Base-by-base conservation (phyloP, 2,329 filamentous ascomycete genomes). In the Pezizomycotina sp. region DNA sequence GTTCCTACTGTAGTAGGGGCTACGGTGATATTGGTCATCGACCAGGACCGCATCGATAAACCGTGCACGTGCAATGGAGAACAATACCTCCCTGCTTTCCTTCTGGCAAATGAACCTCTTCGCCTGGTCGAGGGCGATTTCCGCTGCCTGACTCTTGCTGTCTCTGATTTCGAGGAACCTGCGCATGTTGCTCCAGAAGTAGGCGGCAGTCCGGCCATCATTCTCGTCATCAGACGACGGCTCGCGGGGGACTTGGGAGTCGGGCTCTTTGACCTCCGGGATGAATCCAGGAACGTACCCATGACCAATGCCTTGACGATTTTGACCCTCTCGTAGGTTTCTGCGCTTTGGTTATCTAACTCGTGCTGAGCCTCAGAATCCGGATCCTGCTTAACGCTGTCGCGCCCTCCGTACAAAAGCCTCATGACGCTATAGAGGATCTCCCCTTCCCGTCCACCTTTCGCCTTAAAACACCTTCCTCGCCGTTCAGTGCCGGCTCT, bases 231-330 rank as follows among this genome's bases (percentile, higher is more conserved):
- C 36, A 35, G 30, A 38, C 33, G 14, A 38, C 35, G 8, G 35
- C 31, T 13, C 38, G 24, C 2, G 29, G 30, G 28, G 40, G 20
- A n/a, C 40, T 42, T 12, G n/a, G 4, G 66, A 60, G 20, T 59
- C 60, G 30, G 66, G 61, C 23, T 73, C 66, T 41, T 78, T 71
- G n/a, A n/a, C n/a, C n/a, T n/a, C n/a, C n/a, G n/a, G n/a, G n/a
- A n/a, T n/a, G n/a, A n/a, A 45, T 73, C 68, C 36, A 89, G 57
- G 38, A 71, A 70, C 18, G 75, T 71, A 31, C 81, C 80, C 16
- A 74, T 78, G 19, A 92, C 60, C 21, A 93, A 63, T 4, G 72
- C 66, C 53, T 92, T 79, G 31, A 92, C 67, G 15, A 86, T 71
- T 26, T 71, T 67, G 24, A 92, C 65, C 14, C 84, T 72, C 39